phyloP scores from a whole-genome alignment of 2,329 filamentous ascomycete species.

The Botrytis byssoidea region DNA sequence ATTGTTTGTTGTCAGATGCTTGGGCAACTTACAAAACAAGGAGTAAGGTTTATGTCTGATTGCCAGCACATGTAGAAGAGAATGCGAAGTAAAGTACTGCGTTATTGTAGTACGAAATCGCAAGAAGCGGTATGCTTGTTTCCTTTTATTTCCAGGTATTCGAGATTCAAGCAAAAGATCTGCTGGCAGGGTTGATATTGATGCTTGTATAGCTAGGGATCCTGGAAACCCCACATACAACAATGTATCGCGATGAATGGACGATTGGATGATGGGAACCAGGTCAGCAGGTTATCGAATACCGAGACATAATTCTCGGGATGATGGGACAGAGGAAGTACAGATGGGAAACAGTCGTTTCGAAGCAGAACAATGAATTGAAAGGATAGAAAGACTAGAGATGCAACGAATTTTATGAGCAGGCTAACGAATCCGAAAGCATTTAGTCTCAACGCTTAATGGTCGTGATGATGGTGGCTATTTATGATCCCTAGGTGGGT shows the following conservation, averaged over 20 bases:
- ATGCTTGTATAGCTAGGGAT: conserved; percentile 13
- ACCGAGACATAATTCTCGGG: neutral
- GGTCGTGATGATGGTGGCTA: neutral
- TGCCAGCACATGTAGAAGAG: conserved; percentile 12
- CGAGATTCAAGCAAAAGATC: conserved; percentile 22
- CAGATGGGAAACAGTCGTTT: neutral
- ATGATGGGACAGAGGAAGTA: neutral
- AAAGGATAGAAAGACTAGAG: neutral
- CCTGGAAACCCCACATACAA: conserved; percentile 15
- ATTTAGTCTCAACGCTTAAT: neutral
- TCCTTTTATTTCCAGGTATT: conserved; percentile 17
- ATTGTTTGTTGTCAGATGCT: conserved; percentile 14
- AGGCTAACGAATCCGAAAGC: neutral
- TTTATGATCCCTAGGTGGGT: neutral
- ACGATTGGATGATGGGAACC: conserved; percentile 2
- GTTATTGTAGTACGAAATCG: neutral
- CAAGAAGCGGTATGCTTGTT: conserved; percentile 20
- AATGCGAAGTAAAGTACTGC: conserved; percentile 9
- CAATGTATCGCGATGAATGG: conserved; percentile 13
- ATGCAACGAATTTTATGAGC: neutral
- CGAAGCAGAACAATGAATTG: neutral
- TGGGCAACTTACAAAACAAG: conserved; percentile 17
- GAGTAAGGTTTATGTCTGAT: conserved; percentile 20
- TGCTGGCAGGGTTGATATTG: conserved; percentile 22
- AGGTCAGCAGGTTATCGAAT: conserved; percentile 11